Percentiles rank a stretch among this genome's conserved stretches.
These are phyloP conservation scores for Lablab purpureus DNA, from an alignment of 306 rosid genomes.

Conservation along the genomic window DNA sequence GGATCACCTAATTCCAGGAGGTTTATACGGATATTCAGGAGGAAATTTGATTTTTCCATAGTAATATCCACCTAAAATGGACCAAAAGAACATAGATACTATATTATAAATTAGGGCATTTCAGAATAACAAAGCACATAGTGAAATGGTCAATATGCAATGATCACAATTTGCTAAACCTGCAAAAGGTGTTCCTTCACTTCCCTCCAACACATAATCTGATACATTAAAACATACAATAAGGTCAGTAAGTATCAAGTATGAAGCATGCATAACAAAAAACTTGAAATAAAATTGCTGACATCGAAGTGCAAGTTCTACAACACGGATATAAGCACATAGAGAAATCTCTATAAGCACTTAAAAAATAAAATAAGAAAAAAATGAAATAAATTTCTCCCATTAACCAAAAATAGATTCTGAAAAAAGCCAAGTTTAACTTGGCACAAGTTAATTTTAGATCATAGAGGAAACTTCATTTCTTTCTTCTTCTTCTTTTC, in stretches of 20 bases:
- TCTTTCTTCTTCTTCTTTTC: background rate
- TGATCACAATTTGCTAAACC: constrained; percentile 57
- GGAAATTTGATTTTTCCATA: constrained; percentile 97
- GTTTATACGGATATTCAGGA: constrained; percentile 89
- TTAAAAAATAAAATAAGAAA: background rate
- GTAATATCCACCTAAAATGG: constrained; percentile 80
- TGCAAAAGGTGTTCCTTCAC: constrained; percentile 96
- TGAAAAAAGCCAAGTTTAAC: background rate
- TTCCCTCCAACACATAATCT: constrained; percentile 99
- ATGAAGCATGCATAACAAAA: constrained; percentile 33
- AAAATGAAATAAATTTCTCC: background rate
- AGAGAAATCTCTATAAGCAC: background rate
- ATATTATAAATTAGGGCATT: constrained; percentile 17
- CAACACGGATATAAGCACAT: background rate
- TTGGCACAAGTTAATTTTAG: background rate
- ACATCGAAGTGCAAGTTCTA: constrained; percentile 20
- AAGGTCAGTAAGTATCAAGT: constrained; percentile 50
- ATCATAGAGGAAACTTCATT: background rate
- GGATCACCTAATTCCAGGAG: constrained; percentile 93
- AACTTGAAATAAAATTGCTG: constrained; percentile 33
- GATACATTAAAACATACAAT: constrained; percentile 43
- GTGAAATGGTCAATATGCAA: constrained; percentile 23
- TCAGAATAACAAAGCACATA: constrained; percentile 13
- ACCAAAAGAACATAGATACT: constrained; percentile 14
- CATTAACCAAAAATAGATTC: background rate